These are phyloP conservation scores for Mycena capillaripes DNA, from an alignment of 768 basidiomycete genomes.

Conservation along the genomic window DNA sequence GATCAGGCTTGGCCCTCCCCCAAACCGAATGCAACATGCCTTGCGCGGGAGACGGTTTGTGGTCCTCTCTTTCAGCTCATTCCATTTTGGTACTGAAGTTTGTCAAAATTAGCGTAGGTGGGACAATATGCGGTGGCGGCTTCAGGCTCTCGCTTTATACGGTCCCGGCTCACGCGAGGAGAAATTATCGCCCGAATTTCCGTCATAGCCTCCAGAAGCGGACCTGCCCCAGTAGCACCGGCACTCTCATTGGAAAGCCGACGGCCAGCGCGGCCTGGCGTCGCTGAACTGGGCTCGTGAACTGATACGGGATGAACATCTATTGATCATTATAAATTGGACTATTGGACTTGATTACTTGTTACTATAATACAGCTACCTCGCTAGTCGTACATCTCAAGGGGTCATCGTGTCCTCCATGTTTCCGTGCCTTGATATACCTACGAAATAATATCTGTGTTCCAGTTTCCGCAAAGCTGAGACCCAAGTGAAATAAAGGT, in stretches of 20 bases:
- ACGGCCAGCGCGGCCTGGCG: constrained; percentile 22
- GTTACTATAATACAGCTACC: constrained; percentile 20
- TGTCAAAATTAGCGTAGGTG: constrained; percentile 19
- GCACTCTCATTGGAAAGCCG: constrained; percentile 22
- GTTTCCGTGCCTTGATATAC: constrained; percentile 21
- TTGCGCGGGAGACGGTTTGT: constrained; percentile 20
- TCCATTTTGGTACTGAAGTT: constrained; percentile 13
- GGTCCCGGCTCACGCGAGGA: constrained; percentile 18
- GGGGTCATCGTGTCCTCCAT: constrained; percentile 25
- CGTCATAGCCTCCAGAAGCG: constrained; percentile 26
- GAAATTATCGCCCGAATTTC: constrained; percentile 29
- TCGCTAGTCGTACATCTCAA: constrained; percentile 20
- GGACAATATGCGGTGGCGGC: too few relatives aligned
- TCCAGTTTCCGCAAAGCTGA: constrained; percentile 12
- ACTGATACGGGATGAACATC: constrained; percentile 23
- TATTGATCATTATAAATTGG: constrained; percentile 22
- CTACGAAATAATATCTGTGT: constrained; percentile 15
- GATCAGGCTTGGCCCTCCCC: constrained; percentile 11
- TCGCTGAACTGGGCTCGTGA: constrained; percentile 18
- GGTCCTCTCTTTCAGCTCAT: constrained; percentile 4
- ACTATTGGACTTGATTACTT: constrained; percentile 29
- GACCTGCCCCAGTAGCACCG: constrained; percentile 25
- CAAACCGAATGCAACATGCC: constrained; percentile 16
- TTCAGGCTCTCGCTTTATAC: constrained; percentile 22
- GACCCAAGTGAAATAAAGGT: constrained; percentile 9